phyloP scores from a whole-genome alignment of 106 monocot species.

The Alisma plantagoaquatica region DNA sequence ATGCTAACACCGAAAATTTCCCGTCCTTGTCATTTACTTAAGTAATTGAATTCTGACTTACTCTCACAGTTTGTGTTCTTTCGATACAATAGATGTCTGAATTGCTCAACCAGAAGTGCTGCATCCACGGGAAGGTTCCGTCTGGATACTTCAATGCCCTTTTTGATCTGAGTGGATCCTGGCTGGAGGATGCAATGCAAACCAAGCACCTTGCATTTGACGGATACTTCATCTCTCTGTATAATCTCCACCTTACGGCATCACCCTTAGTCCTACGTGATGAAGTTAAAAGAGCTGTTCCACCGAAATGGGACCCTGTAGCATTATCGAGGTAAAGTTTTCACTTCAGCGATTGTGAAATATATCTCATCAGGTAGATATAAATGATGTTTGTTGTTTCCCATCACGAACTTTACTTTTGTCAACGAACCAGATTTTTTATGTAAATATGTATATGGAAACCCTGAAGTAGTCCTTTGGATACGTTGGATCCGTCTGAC shows the following conservation, averaged over 20 bases:
- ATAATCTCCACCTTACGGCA: conserved; percentile 54
- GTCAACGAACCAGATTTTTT: neutral
- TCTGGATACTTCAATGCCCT: conserved; percentile 75
- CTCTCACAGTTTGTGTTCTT: too few relatives aligned
- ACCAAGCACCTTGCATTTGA: conserved; percentile 61
- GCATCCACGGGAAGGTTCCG: too few relatives aligned
- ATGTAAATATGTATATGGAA: too few relatives aligned
- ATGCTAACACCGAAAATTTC: too few relatives aligned
- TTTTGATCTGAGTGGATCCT: conserved; percentile 59
- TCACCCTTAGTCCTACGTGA: conserved; percentile 56
- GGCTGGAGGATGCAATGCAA: conserved; percentile 49
- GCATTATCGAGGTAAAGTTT: conserved; percentile 45
- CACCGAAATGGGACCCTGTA: conserved; percentile 58
- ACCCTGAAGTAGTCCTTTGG: too few relatives aligned
- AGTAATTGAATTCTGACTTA: too few relatives aligned
- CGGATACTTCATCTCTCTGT: conserved; percentile 68
- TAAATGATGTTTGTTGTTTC: too few relatives aligned
- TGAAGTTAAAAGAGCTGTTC: conserved; percentile 64
- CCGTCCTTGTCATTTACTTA: too few relatives aligned
- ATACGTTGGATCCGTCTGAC: too few relatives aligned
- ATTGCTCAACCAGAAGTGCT: conserved; percentile 58
- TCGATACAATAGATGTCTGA: conserved; percentile 93
- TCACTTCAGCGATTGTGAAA: too few relatives aligned
- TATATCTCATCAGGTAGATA: neutral
- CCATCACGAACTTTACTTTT: too few relatives aligned